Base-by-base conservation (phyloP, 768 basidiomycete genomes). In the Naganishia vaughanmartiniae region DNA sequence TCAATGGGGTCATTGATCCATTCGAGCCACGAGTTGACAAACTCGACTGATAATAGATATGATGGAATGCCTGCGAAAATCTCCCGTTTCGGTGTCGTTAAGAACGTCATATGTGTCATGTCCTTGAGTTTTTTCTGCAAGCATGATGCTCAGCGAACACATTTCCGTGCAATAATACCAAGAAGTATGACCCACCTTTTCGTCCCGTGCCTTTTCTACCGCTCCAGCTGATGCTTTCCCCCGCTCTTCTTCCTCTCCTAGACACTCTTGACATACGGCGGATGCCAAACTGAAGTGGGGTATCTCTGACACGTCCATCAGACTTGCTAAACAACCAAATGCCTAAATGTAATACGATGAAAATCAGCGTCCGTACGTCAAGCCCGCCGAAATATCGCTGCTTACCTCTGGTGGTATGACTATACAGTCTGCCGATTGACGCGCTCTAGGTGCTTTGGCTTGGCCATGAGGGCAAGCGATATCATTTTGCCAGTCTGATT, bases 391-490 rank as follows among this genome's bases (percentile, higher is more conserved):
- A 1, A 26, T 51, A 6, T n/a, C 12, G 48, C 19, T 51, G 33
- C 65, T 66, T 10, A 66, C 65, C 28, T 31, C 48, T 28, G 48
- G 51, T 10, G 65, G 31, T 24, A 66, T 54, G 24, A 66, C 19
- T 26, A 21, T 26, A 45, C 65, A 66, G 14, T 66, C 48, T 26
- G 36, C 42, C 14, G 33, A 19, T 21, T 30, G 34, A 19, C 54
- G 30, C 14, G 45, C 54, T 48, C 45, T 26, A 34, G 51, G 39
- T 34, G 58, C 24, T 30, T 45, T 51, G 36, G 68, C 55, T 34
- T 60, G 60, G 31, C 68, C 68, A 63, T 69, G 68, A 21, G 39
- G 42, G 31, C 68, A 69, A 11, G 68, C 28, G 30, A 69, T 60
- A n/a, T 46, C 68, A 24, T 39, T 31, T 19, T 31, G n/a, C 33